Conservation (phyloP, 371 early-diverging fungal species). For the Mortierella sp. region DNA sequence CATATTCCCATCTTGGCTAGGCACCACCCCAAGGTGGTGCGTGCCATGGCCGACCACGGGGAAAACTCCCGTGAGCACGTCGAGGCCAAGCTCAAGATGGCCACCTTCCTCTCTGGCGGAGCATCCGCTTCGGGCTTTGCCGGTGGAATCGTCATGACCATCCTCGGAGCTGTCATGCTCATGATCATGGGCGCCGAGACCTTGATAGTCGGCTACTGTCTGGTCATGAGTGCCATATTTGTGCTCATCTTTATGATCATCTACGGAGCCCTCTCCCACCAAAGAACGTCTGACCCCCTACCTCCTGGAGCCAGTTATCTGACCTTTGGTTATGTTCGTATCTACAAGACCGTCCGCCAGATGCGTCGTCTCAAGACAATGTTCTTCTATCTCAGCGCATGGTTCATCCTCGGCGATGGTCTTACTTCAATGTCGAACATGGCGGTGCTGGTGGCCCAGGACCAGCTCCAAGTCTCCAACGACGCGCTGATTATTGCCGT, state of each 20-base stretch:
- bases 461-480: constrained; percentile 25
- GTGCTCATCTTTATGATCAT: constrained; percentile 22
- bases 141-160: constrained; percentile 21
- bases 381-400: constrained; percentile 25
- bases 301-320: not conserved
- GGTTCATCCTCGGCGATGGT: constrained; percentile 31
- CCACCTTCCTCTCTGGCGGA: constrained; percentile 25
- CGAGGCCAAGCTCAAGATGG: constrained; percentile 18
- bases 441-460: constrained; percentile 24
- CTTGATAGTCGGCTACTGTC: constrained; percentile 20
- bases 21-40: constrained; percentile 23
- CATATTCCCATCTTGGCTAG: constrained; percentile 31
- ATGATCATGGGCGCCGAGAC: constrained; percentile 12
- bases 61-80: constrained; percentile 21
- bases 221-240: constrained; percentile 23
- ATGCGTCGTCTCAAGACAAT: constrained; percentile 27
- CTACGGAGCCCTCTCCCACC: constrained; percentile 18
- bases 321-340: constrained; percentile 24
- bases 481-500: constrained; percentile 21
- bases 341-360: constrained; percentile 24
- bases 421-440: constrained; percentile 17
- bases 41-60: constrained; percentile 22
- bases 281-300: constrained; percentile 17
- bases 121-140: constrained; percentile 19
- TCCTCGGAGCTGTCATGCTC: constrained; percentile 20